phyloP scores from a whole-genome alignment of 495 filamentous ascomycete genomes.

The Penicillium taxi region DNA sequence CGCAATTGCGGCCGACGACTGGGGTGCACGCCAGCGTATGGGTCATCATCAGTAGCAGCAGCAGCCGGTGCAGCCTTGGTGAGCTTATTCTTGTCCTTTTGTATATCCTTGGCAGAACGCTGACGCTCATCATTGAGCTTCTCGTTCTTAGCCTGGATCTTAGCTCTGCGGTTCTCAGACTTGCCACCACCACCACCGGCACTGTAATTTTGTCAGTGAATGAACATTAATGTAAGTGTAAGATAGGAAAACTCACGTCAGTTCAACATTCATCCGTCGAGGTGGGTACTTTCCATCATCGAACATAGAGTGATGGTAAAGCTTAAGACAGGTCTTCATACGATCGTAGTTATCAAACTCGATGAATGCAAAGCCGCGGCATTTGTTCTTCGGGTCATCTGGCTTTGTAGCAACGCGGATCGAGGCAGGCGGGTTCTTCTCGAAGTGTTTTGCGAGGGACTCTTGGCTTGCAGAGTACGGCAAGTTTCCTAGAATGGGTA shows the following conservation, averaged over 20 bases:
- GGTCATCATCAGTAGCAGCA: conserved; percentile 14
- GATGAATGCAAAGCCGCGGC: conserved; percentile 84
- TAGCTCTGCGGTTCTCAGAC: conserved; percentile 57
- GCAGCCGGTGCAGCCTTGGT: conserved; percentile 14
- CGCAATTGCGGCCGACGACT: conserved; percentile 48
- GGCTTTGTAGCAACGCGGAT: conserved; percentile 72
- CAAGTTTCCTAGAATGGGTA: conserved; percentile 58
- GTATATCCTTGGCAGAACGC: conserved; percentile 44
- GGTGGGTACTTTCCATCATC: conserved; percentile 54
- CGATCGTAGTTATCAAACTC: conserved; percentile 85
- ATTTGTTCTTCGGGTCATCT: conserved; percentile 51
- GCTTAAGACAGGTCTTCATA: conserved; percentile 87
- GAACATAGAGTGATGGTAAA: conserved; percentile 81
- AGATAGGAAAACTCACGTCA: conserved; percentile 54
- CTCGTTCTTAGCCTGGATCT: conserved; percentile 78
- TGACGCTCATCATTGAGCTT: conserved; percentile 77
- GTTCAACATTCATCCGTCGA: conserved; percentile 82
- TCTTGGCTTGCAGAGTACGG: conserved; percentile 71
- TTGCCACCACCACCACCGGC: conserved; percentile 75
- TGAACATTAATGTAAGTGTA: neutral
- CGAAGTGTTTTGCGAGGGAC: conserved; percentile 65
- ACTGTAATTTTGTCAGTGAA: conserved; percentile 11
- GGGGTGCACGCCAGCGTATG: conserved; percentile 48
- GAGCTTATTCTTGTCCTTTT: conserved; percentile 37
- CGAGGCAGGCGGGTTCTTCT: conserved; percentile 58